Evolutionary conservation across 106 monocot genomes (phyloP).

Genomic region (Dioscorea alata): DNA sequence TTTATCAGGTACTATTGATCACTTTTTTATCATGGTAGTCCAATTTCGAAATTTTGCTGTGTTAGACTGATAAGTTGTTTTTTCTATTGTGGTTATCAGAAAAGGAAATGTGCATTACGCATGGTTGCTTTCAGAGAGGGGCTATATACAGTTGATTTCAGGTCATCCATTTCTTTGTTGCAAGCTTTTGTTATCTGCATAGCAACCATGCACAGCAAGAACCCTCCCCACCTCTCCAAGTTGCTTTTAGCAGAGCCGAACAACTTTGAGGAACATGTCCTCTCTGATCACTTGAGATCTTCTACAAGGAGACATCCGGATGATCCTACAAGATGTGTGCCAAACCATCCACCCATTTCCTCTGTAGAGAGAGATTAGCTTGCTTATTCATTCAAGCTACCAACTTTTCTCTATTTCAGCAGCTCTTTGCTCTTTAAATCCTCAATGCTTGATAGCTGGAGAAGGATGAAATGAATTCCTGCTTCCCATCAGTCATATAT

Average conservation of each 20-base stretch:
- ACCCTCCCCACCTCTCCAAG: conserved; percentile 1
- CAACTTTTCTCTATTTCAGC: background rate
- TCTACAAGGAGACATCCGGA: conserved; percentile 1
- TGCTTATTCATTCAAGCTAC: background rate
- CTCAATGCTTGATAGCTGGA: background rate
- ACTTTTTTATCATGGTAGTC: background rate
- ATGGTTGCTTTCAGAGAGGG: conserved; percentile 68
- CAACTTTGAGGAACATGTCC: conserved; percentile 12
- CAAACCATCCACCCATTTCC: conserved; percentile 50
- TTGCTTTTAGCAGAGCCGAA: conserved; percentile 2
- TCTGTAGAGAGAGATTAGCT: conserved; percentile 53
- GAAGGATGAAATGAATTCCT: background rate
- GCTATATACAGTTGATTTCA: conserved; percentile 64
- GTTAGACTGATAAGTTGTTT: background rate
- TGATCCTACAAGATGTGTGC: conserved; percentile 30
- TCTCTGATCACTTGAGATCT: conserved; percentile 4
- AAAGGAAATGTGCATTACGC: conserved; percentile 41
- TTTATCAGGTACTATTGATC: conserved; percentile 42
- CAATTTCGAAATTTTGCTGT: too few species aligned
- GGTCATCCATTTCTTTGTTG: conserved; percentile 44
- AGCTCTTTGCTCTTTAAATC: background rate
- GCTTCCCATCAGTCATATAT: background rate
- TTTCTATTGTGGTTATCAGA: conserved; percentile 36
- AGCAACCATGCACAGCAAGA: conserved; percentile 48
- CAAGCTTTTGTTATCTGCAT: conserved; percentile 84